phyloP scores from a whole-genome alignment of 2,329 filamentous ascomycete species.

The Cordyceps sp. region DNA sequence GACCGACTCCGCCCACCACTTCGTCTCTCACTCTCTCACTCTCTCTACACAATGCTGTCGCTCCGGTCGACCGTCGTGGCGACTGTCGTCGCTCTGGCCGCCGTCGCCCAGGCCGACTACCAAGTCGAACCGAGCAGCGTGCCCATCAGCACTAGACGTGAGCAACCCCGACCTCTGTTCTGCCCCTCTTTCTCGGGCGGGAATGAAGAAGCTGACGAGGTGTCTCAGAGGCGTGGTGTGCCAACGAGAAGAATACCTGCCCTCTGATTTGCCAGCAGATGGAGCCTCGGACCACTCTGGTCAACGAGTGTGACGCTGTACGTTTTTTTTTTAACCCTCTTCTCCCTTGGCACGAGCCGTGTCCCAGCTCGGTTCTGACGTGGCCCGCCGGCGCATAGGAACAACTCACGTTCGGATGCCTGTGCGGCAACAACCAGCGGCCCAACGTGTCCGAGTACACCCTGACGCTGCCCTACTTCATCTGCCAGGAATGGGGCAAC shows the following conservation, averaged over 20 bases:
- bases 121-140: conserved; percentile 47
- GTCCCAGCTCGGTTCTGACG: conserved; percentile 1
- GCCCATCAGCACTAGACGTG: conserved; percentile 31
- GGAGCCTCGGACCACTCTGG: conserved; percentile 29
- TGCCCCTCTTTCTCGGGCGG: too few relatives aligned
- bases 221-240: conserved; percentile 44
- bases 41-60: conserved; percentile 40
- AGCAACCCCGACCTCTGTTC: conserved; percentile 9
- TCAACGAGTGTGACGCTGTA: conserved; percentile 55
- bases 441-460: conserved; percentile 67
- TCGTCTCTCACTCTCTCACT: too few relatives aligned
- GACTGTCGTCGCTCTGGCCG: conserved; percentile 33
- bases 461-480: conserved; percentile 62
- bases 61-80: conserved; percentile 36
- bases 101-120: conserved; percentile 38
- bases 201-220: conserved; percentile 10
- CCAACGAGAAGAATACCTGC: conserved; percentile 44
- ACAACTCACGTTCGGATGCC: conserved; percentile 50
- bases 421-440: conserved; percentile 47
- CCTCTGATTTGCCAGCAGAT: conserved; percentile 55
- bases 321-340: conserved; percentile 9
- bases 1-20: too few relatives aligned
- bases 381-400: conserved; percentile 19
- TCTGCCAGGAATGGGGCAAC: conserved; percentile 54
- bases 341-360: too few relatives aligned